Evolutionary conservation across 2,329 filamentous ascomycete species (phyloP).

Genomic region (Aspergillus amoenus): DNA sequence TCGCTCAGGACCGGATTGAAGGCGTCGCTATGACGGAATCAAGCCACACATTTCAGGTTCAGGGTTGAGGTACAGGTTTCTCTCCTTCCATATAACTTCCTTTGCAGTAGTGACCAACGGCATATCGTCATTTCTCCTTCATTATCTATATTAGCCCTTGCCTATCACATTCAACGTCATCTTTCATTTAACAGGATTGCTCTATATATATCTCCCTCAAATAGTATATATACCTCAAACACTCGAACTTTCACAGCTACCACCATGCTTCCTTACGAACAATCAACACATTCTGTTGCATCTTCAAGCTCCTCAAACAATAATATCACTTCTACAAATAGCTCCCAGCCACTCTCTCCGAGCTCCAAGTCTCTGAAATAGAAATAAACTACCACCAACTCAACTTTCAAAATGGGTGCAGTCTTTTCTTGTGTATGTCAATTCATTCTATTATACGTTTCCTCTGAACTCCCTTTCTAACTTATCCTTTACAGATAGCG

Average conservation of each 20-base stretch:
- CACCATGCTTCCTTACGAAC: conserved; percentile 26
- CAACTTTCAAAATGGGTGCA: conserved; percentile 67
- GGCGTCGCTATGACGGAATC: conserved; percentile 19
- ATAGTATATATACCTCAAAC: conserved; percentile 9
- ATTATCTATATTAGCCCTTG: not conserved
- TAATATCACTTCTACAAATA: conserved; percentile 2
- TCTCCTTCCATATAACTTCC: conserved; percentile 6
- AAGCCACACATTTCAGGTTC: not conserved
- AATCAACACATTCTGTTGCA: conserved; percentile 27
- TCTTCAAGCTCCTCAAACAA: conserved; percentile 26
- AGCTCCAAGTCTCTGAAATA: conserved; percentile 11
- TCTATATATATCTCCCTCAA: conserved; percentile 1
- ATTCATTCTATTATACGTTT: not conserved
- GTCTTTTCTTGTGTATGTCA: conserved; percentile 79
- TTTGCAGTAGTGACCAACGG: not conserved
- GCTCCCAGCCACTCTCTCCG: conserved; percentile 6
- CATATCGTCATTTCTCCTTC: conserved; percentile 3
- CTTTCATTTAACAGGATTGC: not conserved
- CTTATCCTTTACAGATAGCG: conserved; percentile 50
- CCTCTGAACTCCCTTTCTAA: conserved; percentile 21
- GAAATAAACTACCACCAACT: conserved; percentile 13
- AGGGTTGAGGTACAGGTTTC: not conserved
- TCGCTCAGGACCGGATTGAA: not conserved
- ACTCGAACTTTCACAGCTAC: conserved; percentile 17
- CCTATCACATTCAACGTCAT: conserved; percentile 7